Base-by-base conservation (phyloP, 345 rosid genomes). In the Balakata baccata region DNA sequence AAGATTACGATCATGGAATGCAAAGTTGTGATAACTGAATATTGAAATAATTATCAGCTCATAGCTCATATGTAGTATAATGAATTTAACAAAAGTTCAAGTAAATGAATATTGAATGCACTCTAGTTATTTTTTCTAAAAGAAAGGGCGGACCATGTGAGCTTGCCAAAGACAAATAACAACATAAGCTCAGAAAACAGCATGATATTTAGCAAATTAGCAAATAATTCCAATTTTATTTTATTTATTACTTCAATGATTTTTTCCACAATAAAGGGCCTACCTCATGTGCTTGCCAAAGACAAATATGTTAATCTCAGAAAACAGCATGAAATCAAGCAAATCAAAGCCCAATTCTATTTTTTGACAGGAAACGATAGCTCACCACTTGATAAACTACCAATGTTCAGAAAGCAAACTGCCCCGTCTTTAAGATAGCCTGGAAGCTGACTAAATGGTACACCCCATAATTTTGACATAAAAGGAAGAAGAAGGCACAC, bases 381-480 rank as follows among this genome's bases (percentile, higher is more conserved):
- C 93, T 85, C 76, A 94, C 98, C 96, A 61, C 84, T 82, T 45
- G 91, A 83, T 79, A 78, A 71, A 67, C 83, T 61, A 74, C 97
- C 89, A 18, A 87, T 69, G 83, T 94, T 94, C 73, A 94, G 80
- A 84, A 94, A 92, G 85, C 98, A 94, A 79, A 90, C 97, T 41
- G 90, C 92, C 23, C 94, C 98, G 63, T 87, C 98, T 89, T 79
- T 89, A 52, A 94, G 87, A 81, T 94, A 94, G 84, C 64, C 87
- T 5, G 96, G 94, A 77, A 94, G 92, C 80, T 90, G 96, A 70
- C 82, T 75, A 76, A 94, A 94, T 16, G 98, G 98, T 72, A 94
- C 77, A 18, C 97, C 98, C 98, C 98, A 94, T 74, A 94, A 82
- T 82, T 92, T 94, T 34, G 98, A 94, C 82, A 94, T 78, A 77